Evolutionary conservation across 352 stramenopile species (phyloP), one percentile per base, ranked within the genome.

Genomic region (Pythium rhizo-oryzae): DNA sequence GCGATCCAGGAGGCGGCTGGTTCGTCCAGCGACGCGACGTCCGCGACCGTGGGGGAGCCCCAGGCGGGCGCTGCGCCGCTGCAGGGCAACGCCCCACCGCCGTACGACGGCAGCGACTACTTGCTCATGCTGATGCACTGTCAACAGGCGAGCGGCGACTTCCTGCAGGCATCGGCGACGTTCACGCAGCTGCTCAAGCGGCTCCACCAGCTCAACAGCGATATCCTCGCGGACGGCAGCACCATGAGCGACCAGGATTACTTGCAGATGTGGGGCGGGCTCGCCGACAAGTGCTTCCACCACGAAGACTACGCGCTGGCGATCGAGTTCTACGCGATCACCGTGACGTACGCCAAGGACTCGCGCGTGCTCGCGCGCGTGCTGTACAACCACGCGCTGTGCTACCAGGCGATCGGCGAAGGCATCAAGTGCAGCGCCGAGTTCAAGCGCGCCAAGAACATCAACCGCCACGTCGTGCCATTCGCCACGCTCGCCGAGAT

Each of bases 271-370:
- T 92, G 82, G 82, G 65, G 62, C 13, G 64, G 65, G 4, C 65
- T 92, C 7, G 82, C 84, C 0, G 73, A 88, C 55, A 91, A 90
- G 41, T 89, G 81, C 61, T 90, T 92, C 24, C 46, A 73, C 19
- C 81, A 85, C 16, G 84, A 92, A 65, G 84, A 91, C 66, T 90
- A 90, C 51, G 35, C 72, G 1, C 65, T 92, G 13, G 82, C 84
- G 5, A 57, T 84, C 30, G 82, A 91, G 28, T 90, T 85, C 39
- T 91, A 89, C 62, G 72, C 76, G 0, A 76, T 87, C 24, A 73
- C 84, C 0, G 58, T 86, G 16, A 87, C 77, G 21, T 91, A 91
- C 46, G 81, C 84, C 18, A 90, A 87, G 51, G 78, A 91, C 54
- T 90, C 84, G 37, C 71, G 80, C 41, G 71, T 85, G 28, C 52